A percentile compares a stretch with the other conserved stretches of the same genome.
Conservation (phyloP, 805 yeast genomes). For the Zygoascus tannicola region DNA sequence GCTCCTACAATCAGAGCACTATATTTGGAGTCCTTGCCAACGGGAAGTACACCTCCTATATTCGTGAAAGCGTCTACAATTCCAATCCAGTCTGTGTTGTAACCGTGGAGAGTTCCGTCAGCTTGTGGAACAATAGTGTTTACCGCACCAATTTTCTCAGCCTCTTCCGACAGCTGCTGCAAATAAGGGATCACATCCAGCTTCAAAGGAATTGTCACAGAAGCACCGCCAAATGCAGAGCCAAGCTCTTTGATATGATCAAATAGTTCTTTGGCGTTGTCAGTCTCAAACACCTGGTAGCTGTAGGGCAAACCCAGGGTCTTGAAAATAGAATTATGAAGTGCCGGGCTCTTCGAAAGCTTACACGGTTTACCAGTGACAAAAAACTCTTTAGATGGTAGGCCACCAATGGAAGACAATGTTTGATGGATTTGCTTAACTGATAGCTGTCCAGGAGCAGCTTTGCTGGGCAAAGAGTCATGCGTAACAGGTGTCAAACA, state of each 20-base stretch:
- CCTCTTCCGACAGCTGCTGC: slow-evolving; percentile 63
- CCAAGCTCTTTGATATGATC: slow-evolving; percentile 39
- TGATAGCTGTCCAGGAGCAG: slow-evolving; percentile 75
- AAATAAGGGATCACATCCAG: slow-evolving; percentile 64
- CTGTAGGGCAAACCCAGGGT: slow-evolving; percentile 68
- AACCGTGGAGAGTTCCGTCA: slow-evolving; percentile 51
- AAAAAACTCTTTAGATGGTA: slow-evolving; percentile 47
- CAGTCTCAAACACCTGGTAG: slow-evolving; percentile 61
- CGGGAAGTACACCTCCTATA: slow-evolving; percentile 44
- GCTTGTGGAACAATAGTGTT: slow-evolving; percentile 68
- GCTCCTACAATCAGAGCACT: slow-evolving; percentile 84
- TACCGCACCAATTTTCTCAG: slow-evolving; percentile 81
- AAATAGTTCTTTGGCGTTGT: slow-evolving; percentile 48
- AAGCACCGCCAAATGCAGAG: slow-evolving; percentile 74
- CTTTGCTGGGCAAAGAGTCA: slow-evolving; percentile 49
- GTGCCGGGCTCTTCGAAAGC: slow-evolving; percentile 82
- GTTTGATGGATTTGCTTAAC: slow-evolving; percentile 54
- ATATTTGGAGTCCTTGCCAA: slow-evolving; percentile 20
- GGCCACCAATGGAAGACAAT: slow-evolving; percentile 53
- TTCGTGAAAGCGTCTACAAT: slow-evolving; percentile 56
- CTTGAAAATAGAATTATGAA: slow-evolving; percentile 74
- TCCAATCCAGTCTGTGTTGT: slow-evolving; percentile 95
- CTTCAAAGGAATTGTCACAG: slow-evolving; percentile 91
- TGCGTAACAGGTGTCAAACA: slow-evolving; percentile 81
- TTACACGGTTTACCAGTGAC: slow-evolving; percentile 74